Base-by-base conservation (phyloP, 1,284 basidiomycete species). In the Marasmius sp. region DNA sequence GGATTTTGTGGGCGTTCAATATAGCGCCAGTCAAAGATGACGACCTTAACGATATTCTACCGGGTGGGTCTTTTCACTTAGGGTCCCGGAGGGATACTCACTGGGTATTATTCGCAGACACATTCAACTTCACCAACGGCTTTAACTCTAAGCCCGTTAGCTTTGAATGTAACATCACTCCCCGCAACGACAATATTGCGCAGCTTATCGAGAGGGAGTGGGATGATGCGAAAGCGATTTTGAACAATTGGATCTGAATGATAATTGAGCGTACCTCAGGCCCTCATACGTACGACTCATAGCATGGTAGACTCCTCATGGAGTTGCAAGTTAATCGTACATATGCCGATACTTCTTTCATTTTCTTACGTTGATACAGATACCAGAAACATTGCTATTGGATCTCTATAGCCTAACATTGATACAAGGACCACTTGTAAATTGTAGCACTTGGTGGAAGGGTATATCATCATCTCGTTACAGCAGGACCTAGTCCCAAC, bases 141-240 rank as follows among this genome's bases (percentile, higher is more conserved):
- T 82, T 82, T 73, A 82, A 81, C 63, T 80, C 77, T 6, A 72
- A 74, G 54, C 80, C 80, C 6, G 72, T 77, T 10, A 76, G 74
- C 54, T 83, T 82, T 64, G 61, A 72, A 27, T 79, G 78, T 65
- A 68, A 65, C 27, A 67, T 83, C 47, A 68, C 69, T 27, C 72
- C 75, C 39, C 64, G 71, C 12, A 70, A 57, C 47, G 38, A 38
- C 10, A 38, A 43, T 10, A 37, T 58, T 36, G 20, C 20, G 48
- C 49, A 12, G 33, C 33, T 37, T 27, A 50, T 58, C n/a, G 48
- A 58, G 38, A 36, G 27, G 12, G 57, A 58, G 16, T 50, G 37
- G 37, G n/a, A 48, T 12, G 57, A 58, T 12, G 57, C 57, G n/a
- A 58, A 27, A 20, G 38, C 6, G 33, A 58, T n/a, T 18, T 38